phyloP scores from a whole-genome alignment of 2,329 filamentous ascomycete genomes.

The Exophiala lecanii-corni region DNA sequence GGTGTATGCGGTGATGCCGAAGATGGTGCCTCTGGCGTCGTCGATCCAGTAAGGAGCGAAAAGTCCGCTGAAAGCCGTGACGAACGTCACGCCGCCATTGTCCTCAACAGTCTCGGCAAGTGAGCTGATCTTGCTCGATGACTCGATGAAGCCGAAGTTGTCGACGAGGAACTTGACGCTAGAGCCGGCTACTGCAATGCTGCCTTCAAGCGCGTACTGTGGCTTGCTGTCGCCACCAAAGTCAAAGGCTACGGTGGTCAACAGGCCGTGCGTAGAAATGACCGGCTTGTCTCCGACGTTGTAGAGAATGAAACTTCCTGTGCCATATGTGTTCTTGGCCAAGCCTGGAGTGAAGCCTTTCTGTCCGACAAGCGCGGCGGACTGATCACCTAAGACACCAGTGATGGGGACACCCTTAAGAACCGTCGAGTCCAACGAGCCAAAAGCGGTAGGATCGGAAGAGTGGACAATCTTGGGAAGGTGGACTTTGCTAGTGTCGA shows the following conservation, averaged over 20 bases:
- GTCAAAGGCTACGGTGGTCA: slow-evolving; percentile 84
- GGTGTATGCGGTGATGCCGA: slow-evolving; percentile 81
- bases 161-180: slow-evolving; percentile 72
- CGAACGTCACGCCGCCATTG: slow-evolving; percentile 79
- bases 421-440: slow-evolving; percentile 59
- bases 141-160: slow-evolving; percentile 59
- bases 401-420: slow-evolving; percentile 69
- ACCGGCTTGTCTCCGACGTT: slow-evolving; percentile 83
- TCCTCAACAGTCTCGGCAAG: slow-evolving; percentile 62
- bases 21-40: slow-evolving; percentile 82
- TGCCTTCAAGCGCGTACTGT: slow-evolving; percentile 78
- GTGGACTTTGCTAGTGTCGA: slow-evolving; percentile 66
- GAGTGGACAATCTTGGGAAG: slow-evolving; percentile 82
- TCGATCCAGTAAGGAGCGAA: slow-evolving; percentile 96
- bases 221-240: slow-evolving; percentile 65
- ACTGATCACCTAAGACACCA: slow-evolving; percentile 85
- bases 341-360: slow-evolving; percentile 75
- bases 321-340: slow-evolving; percentile 90
- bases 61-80: slow-evolving; percentile 85
- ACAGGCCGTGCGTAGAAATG: slow-evolving; percentile 74
- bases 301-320: slow-evolving; percentile 83
- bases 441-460: slow-evolving; percentile 69
- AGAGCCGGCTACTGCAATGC: slow-evolving; percentile 75
- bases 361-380: slow-evolving; percentile 78
- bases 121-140: slow-evolving; percentile 60